Evolutionary conservation across 2,329 filamentous ascomycete species (phyloP).

Genomic region (Xylogone sp.): DNA sequence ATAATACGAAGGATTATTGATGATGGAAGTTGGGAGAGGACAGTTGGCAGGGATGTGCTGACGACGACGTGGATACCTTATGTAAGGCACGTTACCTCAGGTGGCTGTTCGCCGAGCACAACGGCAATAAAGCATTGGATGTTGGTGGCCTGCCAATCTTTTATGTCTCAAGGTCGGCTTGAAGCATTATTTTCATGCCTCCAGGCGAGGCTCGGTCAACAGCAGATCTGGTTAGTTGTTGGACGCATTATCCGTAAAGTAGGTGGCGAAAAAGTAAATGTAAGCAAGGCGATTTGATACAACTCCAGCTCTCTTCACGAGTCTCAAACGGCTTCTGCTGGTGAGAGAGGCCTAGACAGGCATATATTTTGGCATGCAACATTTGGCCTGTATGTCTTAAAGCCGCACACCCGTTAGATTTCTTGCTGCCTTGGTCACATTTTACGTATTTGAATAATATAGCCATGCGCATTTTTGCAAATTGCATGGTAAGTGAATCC

Average conservation of each 20-base stretch:
- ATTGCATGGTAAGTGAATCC: not conserved
- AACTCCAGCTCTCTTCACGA: not conserved
- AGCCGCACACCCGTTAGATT: not conserved
- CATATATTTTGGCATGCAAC: not conserved
- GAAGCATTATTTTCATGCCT: not conserved
- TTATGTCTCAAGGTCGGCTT: not conserved
- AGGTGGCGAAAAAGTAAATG: too few species aligned
- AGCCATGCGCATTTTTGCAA: not conserved
- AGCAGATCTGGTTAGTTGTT: not conserved
- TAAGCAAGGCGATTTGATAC: too few species aligned
- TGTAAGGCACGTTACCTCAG: too few species aligned
- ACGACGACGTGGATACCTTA: too few species aligned
- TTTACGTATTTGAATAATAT: not conserved
- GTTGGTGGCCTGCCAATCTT: too few species aligned
- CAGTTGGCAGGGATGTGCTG: too few species aligned
- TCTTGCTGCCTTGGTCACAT: not conserved
- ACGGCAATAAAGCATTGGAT: too few species aligned
- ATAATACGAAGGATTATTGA: too few species aligned
- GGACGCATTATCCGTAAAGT: not conserved
- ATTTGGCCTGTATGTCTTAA: not conserved
- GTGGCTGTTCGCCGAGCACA: too few species aligned
- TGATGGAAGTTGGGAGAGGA: too few species aligned
- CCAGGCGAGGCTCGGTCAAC: not conserved
- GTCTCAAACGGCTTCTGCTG: not conserved
- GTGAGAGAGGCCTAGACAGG: not conserved